Percentiles rank a stretch among this genome's conserved stretches.
phyloP scores from a whole-genome alignment of 805 yeast genomes.

The Scheffersomyces coipomensis region DNA sequence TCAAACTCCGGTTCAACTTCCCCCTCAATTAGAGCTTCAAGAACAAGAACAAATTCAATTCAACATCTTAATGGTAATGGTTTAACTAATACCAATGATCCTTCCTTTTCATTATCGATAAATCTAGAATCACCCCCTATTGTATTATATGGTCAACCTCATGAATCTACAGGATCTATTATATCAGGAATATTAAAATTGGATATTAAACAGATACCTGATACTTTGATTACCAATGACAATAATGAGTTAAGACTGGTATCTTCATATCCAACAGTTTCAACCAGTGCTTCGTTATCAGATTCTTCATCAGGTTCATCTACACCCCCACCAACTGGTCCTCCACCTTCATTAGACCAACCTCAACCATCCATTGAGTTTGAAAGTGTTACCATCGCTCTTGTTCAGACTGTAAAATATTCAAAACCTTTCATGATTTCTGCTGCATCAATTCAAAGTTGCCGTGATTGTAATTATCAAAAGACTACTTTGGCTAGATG shows the following conservation, averaged over 20 bases:
- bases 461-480: constrained; percentile 57
- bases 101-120: constrained; percentile 42
- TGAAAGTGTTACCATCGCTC: constrained; percentile 56
- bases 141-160: constrained; percentile 74
- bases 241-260: constrained; percentile 11
- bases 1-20: constrained; percentile 3
- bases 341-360: constrained; percentile 1
- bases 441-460: constrained; percentile 41
- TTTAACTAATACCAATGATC: background rate
- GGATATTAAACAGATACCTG: constrained; percentile 13
- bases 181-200: constrained; percentile 76
- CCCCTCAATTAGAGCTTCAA: background rate
- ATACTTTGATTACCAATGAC: background rate
- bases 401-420: constrained; percentile 70
- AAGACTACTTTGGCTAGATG: constrained; percentile 74
- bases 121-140: constrained; percentile 89
- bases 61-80: background rate
- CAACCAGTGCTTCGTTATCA: background rate
- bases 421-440: constrained; percentile 66
- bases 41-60: background rate
- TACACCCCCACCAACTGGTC: background rate
- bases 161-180: constrained; percentile 81
- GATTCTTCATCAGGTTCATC: background rate
- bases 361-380: constrained; percentile 32
- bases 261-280: constrained; percentile 10